Conservation (phyloP, 2,329 filamentous ascomycete genomes). For the Gaeumannomyces tritici region DNA sequence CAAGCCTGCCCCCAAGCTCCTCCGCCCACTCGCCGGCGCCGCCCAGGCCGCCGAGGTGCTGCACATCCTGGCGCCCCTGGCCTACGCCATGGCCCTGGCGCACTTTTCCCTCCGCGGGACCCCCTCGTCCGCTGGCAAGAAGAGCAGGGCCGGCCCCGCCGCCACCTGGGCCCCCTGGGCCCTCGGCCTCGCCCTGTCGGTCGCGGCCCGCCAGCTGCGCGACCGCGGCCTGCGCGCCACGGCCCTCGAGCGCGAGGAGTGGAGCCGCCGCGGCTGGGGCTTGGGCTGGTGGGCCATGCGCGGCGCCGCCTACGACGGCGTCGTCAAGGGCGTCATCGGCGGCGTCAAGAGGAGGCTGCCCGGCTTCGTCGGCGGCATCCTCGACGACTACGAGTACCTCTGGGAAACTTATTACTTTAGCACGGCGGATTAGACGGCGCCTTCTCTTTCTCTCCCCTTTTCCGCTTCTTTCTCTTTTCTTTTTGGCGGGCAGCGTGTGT, state of each 20-base stretch:
- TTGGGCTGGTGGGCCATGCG: constrained; percentile 96
- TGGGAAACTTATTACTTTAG: constrained; percentile 98
- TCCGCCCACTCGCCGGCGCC: constrained; percentile 70
- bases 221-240: constrained; percentile 73
- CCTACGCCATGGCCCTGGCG: constrained; percentile 78
- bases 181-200: constrained; percentile 75
- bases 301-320: constrained; percentile 91
- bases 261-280: constrained; percentile 78
- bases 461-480: not conserved
- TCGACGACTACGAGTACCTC: constrained; percentile 94
- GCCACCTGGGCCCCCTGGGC: constrained; percentile 87
- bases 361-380: constrained; percentile 70
- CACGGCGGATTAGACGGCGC: constrained; percentile 22
- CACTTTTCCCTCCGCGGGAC: constrained; percentile 56
- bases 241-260: constrained; percentile 79
- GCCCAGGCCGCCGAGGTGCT: constrained; percentile 77
- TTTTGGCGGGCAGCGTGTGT: not conserved
- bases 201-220: constrained; percentile 74
- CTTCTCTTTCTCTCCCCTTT: not conserved
- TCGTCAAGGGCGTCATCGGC: constrained; percentile 67
- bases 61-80: constrained; percentile 79
- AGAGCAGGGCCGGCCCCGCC: not conserved
- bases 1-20: constrained; percentile 76
- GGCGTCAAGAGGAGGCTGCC: constrained; percentile 70
- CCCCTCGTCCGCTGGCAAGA: too few relatives aligned